Percentiles rank a stretch among this genome's conserved stretches.
Conservation (phyloP, 2,329 filamentous ascomycete species). For the Arthrinium phaeospermum region DNA sequence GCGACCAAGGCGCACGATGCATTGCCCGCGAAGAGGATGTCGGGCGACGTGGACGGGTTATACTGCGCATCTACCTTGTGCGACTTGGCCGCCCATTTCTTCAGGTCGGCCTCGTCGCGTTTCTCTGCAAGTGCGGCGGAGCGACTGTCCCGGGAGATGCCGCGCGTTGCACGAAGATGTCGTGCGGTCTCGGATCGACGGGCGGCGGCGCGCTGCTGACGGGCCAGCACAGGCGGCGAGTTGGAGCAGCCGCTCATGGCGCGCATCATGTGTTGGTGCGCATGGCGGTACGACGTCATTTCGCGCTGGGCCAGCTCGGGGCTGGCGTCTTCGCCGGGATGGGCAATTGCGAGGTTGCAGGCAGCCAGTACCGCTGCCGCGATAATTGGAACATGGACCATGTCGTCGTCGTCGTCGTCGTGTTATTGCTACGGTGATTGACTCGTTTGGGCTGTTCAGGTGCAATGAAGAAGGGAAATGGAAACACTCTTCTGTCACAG, state of each 20-base stretch:
- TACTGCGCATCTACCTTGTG: background rate
- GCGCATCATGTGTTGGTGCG: background rate
- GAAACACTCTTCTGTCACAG: background rate
- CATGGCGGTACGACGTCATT: background rate
- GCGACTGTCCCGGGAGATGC: background rate
- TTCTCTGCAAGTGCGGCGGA: background rate
- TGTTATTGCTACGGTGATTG: background rate
- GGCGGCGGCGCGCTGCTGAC: background rate
- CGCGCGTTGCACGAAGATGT: background rate
- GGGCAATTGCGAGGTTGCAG: background rate
- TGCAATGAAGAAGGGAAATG: background rate
- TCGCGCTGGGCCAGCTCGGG: background rate
- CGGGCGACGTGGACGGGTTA: background rate
- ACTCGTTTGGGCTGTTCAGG: background rate
- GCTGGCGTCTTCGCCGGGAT: background rate
- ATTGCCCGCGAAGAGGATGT: conserved; percentile 47
- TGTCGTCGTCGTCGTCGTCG: background rate
- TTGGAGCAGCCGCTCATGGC: background rate
- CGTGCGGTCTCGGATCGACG: background rate
- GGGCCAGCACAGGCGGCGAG: background rate
- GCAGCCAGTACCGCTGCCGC: background rate
- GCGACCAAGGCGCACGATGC: conserved; percentile 54
- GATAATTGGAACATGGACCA: background rate
- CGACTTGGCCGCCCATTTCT: conserved; percentile 4
- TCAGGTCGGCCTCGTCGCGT: background rate